These are phyloP conservation scores for Talaromyces sp. DNA, from an alignment of 2,329 filamentous ascomycete species.

Conservation along the genomic window DNA sequence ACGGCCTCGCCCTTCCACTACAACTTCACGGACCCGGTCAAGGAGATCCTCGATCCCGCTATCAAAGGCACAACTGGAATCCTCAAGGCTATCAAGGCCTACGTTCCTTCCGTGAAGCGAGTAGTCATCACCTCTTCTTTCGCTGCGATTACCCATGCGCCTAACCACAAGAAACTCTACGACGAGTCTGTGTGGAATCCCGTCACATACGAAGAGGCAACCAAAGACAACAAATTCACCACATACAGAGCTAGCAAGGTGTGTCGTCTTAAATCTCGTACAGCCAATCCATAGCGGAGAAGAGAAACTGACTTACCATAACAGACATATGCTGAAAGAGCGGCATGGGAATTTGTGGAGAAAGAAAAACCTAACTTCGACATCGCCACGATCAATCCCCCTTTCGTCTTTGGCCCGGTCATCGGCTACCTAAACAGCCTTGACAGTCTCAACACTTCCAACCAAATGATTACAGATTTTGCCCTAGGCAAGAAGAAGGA, in stretches of 20 bases:
- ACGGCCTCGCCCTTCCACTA: constrained; percentile 71
- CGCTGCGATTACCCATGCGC: constrained; percentile 56
- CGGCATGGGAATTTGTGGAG: constrained; percentile 60
- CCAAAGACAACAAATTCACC: constrained; percentile 27
- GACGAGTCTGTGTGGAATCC: constrained; percentile 42
- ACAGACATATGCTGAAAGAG: constrained; percentile 57
- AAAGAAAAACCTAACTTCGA: constrained; percentile 55
- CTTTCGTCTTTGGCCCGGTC: constrained; percentile 59
- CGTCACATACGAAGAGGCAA: constrained; percentile 39
- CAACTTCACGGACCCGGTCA: constrained; percentile 65
- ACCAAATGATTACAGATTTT: constrained; percentile 60
- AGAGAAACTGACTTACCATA: constrained; percentile 13
- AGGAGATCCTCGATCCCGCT: constrained; percentile 56
- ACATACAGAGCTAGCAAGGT: constrained; percentile 52
- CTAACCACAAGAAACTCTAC: constrained; percentile 31
- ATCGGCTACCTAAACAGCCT: constrained; percentile 60
- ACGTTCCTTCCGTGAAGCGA: constrained; percentile 62
- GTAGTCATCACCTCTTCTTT: constrained; percentile 68
- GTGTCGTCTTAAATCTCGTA: constrained; percentile 6
- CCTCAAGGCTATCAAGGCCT: constrained; percentile 56
- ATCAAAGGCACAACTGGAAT: constrained; percentile 61
- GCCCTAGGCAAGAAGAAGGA: constrained; percentile 58
- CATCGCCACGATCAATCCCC: constrained; percentile 57
- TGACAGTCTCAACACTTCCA: constrained; percentile 66
- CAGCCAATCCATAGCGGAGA: no score